These are phyloP conservation scores for Viscum album DNA, from an alignment of 177 flowering plant species.

Conservation along the genomic window DNA sequence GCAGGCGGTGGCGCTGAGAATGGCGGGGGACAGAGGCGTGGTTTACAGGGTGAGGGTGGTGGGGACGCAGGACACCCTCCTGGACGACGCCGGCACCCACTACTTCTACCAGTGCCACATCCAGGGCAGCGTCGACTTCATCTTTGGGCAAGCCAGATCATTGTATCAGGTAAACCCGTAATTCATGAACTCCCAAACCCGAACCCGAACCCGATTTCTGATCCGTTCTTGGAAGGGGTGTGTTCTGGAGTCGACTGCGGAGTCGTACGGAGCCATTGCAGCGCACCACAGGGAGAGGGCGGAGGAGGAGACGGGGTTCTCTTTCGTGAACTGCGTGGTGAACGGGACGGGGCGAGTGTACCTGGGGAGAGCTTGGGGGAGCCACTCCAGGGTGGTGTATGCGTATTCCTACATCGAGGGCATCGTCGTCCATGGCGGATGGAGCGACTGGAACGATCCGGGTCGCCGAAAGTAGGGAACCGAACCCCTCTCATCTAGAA, in stretches of 20 bases:
- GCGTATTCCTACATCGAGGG: conserved; percentile 42
- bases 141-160: conserved; percentile 68
- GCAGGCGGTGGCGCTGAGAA: conserved; percentile 84
- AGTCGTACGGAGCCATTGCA: conserved; percentile 60
- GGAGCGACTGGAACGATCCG: conserved; percentile 69
- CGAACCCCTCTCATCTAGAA: not conserved
- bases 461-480: conserved; percentile 38
- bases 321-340: conserved; percentile 59
- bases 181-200: too few relatives aligned
- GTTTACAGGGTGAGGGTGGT: conserved; percentile 44
- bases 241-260: conserved; percentile 44
- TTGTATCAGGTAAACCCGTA: conserved; percentile 46
- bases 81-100: conserved; percentile 70
- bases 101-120: conserved; percentile 55
- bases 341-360: conserved; percentile 48
- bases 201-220: too few relatives aligned
- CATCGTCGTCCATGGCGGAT: conserved; percentile 49
- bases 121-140: conserved; percentile 76
- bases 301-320: conserved; percentile 60
- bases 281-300: conserved; percentile 61
- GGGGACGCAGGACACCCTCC: conserved; percentile 82
- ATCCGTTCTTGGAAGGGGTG: conserved; percentile 34
- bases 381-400: conserved; percentile 52
- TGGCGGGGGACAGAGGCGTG: conserved; percentile 59
- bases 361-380: conserved; percentile 96